Percentiles rank a stretch among this genome's conserved stretches.
These are phyloP conservation scores for Lipomyces yamadae DNA, from an alignment of 805 yeast species.

Conservation along the genomic window DNA sequence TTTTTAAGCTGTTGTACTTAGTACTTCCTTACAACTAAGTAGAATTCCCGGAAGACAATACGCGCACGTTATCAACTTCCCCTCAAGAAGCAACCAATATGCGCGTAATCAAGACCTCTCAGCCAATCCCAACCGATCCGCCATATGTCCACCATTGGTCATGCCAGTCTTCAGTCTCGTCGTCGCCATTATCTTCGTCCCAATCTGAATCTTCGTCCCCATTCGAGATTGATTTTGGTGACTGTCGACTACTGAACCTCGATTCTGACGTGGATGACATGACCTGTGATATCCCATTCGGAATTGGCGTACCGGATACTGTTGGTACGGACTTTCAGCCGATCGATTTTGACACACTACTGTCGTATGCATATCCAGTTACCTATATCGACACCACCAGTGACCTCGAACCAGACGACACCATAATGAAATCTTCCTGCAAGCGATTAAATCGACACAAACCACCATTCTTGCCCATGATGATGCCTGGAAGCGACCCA, in stretches of 20 bases:
- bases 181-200: background rate
- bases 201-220: background rate
- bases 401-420: background rate
- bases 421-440: background rate
- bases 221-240: background rate
- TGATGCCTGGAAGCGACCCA: background rate
- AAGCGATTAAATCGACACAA: background rate
- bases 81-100: background rate
- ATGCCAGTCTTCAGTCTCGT: background rate
- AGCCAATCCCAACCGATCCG: background rate
- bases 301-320: background rate
- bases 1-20: too few relatives aligned
- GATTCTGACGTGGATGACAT: background rate
- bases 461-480: background rate
- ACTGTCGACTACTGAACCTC: background rate
- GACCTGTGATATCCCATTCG: background rate
- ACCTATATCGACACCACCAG: background rate
- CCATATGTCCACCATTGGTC: background rate
- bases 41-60: too few relatives aligned
- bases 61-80: too few relatives aligned
- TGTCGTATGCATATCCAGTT: background rate
- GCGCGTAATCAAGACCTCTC: background rate
- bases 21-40: too few relatives aligned
- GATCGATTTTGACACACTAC: background rate
- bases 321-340: background rate